These are phyloP conservation scores for Oropetium thomaeum DNA, from an alignment of 176 grass and related monocot genomes.

Conservation along the genomic window DNA sequence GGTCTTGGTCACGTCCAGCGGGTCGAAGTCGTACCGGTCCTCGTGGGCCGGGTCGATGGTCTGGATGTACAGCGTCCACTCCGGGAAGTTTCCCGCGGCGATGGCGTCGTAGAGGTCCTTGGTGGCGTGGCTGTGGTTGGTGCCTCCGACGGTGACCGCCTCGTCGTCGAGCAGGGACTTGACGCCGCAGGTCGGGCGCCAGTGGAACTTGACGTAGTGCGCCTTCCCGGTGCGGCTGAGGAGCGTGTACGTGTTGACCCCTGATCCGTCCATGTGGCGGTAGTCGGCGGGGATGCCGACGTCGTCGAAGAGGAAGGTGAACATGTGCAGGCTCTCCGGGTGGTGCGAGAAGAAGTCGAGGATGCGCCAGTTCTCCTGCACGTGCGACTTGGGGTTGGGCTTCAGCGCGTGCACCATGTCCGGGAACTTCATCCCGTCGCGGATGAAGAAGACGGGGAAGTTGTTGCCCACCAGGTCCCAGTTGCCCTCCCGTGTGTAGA, in stretches of 20 bases:
- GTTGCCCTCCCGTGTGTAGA: conserved; percentile 99
- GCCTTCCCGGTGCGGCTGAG: conserved; percentile 72
- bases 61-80: conserved; percentile 90
- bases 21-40: conserved; percentile 77
- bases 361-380: conserved; percentile 97
- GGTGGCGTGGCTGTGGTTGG: conserved; percentile 97
- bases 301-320: conserved; percentile 95
- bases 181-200: conserved; percentile 92
- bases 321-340: conserved; percentile 96
- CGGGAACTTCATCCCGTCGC: conserved; percentile 96
- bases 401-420: conserved; percentile 99
- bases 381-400: conserved; percentile 87
- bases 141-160: conserved; percentile 73
- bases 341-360: conserved; percentile 99
- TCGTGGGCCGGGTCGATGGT: conserved; percentile 78
- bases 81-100: conserved; percentile 81
- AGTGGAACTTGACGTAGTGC: conserved; percentile 98
- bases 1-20: conserved; percentile 97
- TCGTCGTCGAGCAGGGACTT: conserved; percentile 74
- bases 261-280: conserved; percentile 98
- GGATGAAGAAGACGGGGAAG: conserved; percentile 98
- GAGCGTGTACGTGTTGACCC: conserved; percentile 92
- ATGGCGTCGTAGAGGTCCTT: conserved; percentile 86
- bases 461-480: conserved; percentile 98
- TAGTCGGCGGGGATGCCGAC: conserved; percentile 88